Conservation (phyloP, 2,329 filamentous ascomycete genomes). For the Helotiales sp. region DNA sequence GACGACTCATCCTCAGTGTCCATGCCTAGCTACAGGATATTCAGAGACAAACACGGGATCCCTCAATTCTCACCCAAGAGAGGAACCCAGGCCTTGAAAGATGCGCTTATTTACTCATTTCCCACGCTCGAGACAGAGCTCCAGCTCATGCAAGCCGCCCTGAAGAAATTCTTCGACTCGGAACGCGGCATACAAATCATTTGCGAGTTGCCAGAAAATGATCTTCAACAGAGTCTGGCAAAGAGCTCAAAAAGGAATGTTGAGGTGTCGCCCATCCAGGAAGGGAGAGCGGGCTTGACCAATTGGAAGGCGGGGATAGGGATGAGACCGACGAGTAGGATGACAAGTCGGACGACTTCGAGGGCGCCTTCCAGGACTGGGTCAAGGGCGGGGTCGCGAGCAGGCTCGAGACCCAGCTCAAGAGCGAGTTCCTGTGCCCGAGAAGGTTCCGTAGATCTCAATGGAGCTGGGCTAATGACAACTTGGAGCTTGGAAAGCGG, state of each 20-base stretch:
- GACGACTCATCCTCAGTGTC: slow-evolving; percentile 1
- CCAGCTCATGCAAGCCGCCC: slow-evolving; percentile 24
- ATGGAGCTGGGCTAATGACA: slow-evolving; percentile 15
- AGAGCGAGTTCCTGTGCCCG: slow-evolving; percentile 1
- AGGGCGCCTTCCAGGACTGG: slow-evolving; percentile 4
- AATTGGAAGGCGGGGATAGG: slow-evolving; percentile 13
- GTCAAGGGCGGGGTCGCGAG: not conserved
- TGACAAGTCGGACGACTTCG: slow-evolving; percentile 3
- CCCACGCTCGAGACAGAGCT: slow-evolving; percentile 22
- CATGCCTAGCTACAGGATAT: slow-evolving; percentile 20
- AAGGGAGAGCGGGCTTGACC: slow-evolving; percentile 11
- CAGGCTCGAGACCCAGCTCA: not conserved
- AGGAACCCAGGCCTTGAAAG: slow-evolving; percentile 21
- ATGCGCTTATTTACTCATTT: slow-evolving; percentile 22
- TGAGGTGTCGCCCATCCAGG: slow-evolving; percentile 2
- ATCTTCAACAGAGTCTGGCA: slow-evolving; percentile 19
- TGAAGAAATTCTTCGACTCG: slow-evolving; percentile 22
- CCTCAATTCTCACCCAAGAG: slow-evolving; percentile 24
- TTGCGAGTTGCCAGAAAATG: slow-evolving; percentile 21
- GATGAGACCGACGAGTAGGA: not conserved
- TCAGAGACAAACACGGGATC: slow-evolving; percentile 24
- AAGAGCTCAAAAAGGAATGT: slow-evolving; percentile 12
- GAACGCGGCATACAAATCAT: slow-evolving; percentile 19
- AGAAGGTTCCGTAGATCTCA: slow-evolving; percentile 4
- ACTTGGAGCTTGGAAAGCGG: slow-evolving; percentile 23